Evolutionary conservation across 441 rosid species (phyloP).

Genomic region (Jatropha podagrica): DNA sequence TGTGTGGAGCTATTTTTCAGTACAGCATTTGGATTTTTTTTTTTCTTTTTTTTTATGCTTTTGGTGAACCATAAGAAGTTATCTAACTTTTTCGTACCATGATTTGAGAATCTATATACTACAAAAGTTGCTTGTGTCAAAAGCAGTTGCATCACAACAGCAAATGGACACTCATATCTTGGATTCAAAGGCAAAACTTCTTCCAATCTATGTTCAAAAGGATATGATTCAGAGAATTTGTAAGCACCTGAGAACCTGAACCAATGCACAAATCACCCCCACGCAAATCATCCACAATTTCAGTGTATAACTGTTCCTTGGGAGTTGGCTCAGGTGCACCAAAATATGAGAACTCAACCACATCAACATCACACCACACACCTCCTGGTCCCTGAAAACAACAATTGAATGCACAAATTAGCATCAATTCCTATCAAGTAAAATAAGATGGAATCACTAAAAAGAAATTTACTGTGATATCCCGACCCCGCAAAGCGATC

Average conservation of each 20-base stretch:
- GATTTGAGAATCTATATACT: no score
- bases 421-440: slow-evolving; percentile 21
- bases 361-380: slow-evolving; percentile 98
- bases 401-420: slow-evolving; percentile 15
- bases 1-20: no score
- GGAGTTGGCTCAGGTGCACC: slow-evolving; percentile 94
- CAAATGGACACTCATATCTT: neutral
- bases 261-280: slow-evolving; percentile 88
- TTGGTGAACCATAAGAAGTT: no score
- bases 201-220: neutral
- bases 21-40: no score
- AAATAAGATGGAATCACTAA: neutral
- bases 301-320: slow-evolving; percentile 85
- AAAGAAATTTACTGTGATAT: neutral
- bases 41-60: no score
- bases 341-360: slow-evolving; percentile 88
- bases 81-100: no score
- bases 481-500: no score
- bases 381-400: slow-evolving; percentile 88
- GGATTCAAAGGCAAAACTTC: neutral
- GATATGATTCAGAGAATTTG: neutral
- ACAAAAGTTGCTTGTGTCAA: no score
- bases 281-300: slow-evolving; percentile 84
- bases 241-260: slow-evolving; percentile 87
- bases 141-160: neutral